Conservation (phyloP, 805 yeast genomes). For the Debaryomyces hansenii region DNA sequence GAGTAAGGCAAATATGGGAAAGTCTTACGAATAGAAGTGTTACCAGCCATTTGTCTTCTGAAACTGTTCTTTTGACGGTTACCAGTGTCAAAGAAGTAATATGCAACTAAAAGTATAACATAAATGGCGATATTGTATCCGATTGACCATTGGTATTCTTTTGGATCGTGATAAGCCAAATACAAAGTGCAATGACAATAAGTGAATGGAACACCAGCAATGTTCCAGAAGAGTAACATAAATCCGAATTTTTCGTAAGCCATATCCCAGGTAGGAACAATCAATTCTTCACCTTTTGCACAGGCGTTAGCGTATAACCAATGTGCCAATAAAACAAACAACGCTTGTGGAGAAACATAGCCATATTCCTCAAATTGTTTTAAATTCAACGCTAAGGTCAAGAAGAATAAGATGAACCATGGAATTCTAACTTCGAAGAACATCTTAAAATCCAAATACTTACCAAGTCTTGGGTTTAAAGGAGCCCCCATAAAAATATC, state of each 20-base stretch:
- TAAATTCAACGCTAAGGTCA: constrained; percentile 70
- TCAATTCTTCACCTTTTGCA: constrained; percentile 95
- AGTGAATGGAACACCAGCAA: constrained; percentile 98
- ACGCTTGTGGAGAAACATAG: constrained; percentile 70
- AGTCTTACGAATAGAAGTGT: constrained; percentile 70
- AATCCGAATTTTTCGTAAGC: constrained; percentile 99
- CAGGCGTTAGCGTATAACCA: constrained; percentile 97
- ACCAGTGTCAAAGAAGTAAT: constrained; percentile 91
- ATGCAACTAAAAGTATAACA: constrained; percentile 61
- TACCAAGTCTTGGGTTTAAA: constrained; percentile 91
- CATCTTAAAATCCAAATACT: constrained; percentile 85
- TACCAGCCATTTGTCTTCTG: constrained; percentile 82
- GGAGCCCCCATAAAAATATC: constrained; percentile 98
- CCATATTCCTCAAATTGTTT: constrained; percentile 86
- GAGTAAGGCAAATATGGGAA: constrained; percentile 93
- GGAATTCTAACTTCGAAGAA: constrained; percentile 97
- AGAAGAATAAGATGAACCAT: constrained; percentile 86
- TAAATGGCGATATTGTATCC: constrained; percentile 58
- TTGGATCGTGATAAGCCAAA: constrained; percentile 79
- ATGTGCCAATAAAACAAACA: constrained; percentile 75
- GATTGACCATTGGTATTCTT: constrained; percentile 74
- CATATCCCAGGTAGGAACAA: constrained; percentile 99
- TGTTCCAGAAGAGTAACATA: constrained; percentile 98
- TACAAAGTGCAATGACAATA: constrained; percentile 92
- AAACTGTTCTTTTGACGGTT: constrained; percentile 95